Evolutionary conservation across 352 stramenopile genomes (phyloP).

Genomic region (Pythium volutum): DNA sequence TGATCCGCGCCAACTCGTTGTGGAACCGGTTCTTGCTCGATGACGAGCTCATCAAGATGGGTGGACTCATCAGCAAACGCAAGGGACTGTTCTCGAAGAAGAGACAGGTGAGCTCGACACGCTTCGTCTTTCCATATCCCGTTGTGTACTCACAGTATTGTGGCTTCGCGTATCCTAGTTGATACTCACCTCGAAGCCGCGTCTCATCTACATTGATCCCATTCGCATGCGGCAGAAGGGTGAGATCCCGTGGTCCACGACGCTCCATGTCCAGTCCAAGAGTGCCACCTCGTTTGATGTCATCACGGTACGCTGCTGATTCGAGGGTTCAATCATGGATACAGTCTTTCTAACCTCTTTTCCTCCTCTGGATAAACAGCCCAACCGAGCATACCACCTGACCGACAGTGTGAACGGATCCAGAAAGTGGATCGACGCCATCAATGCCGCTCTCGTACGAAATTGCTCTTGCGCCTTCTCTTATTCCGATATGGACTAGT

Average conservation of each 20-base stretch:
- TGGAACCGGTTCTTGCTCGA: conserved; percentile 88
- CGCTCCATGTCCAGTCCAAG: conserved; percentile 84
- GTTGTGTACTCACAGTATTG: not conserved
- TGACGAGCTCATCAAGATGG: conserved; percentile 86
- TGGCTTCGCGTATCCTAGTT: conserved; percentile 53
- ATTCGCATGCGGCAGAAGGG: conserved; percentile 90
- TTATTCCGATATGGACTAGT: not conserved
- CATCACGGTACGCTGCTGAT: conserved; percentile 51
- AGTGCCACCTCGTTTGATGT: conserved; percentile 86
- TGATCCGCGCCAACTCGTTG: conserved; percentile 72
- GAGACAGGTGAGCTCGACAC: conserved; percentile 22
- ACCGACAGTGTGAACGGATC: conserved; percentile 85
- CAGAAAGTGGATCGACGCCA: conserved; percentile 89
- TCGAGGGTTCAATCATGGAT: not conserved
- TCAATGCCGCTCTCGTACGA: conserved; percentile 68
- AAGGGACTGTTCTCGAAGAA: conserved; percentile 90
- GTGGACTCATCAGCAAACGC: conserved; percentile 84
- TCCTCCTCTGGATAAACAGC: conserved; percentile 29
- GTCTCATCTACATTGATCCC: conserved; percentile 89
- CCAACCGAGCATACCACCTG: conserved; percentile 86
- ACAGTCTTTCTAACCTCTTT: not conserved
- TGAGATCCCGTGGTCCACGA: conserved; percentile 86
- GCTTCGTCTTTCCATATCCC: not conserved
- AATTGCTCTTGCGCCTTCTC: not conserved
- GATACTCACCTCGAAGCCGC: conserved; percentile 83